phyloP scores from a whole-genome alignment of 2,329 filamentous ascomycete genomes.

The Chrysosphaeria jannelii region DNA sequence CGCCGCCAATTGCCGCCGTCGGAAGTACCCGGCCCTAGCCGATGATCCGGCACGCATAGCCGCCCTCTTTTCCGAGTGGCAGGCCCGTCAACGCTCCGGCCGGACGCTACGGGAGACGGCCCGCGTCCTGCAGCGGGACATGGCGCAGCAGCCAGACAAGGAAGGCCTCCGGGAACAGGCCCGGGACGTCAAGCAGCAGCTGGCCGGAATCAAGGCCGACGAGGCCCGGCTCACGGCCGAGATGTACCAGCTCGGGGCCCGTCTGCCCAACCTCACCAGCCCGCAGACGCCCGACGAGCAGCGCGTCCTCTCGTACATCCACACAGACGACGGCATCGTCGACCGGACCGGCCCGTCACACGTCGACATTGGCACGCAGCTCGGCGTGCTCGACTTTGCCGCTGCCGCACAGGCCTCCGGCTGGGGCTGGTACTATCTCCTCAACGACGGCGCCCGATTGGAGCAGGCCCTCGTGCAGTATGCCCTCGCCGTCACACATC shows the following conservation, averaged over 20 bases:
- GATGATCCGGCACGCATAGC: conserved; percentile 24
- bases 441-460: conserved; percentile 75
- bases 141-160: conserved; percentile 6
- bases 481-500: conserved; percentile 41
- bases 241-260: conserved; percentile 44
- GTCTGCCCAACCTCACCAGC: conserved; percentile 68
- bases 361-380: conserved; percentile 55
- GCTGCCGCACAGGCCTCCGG: conserved; percentile 55
- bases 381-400: conserved; percentile 78
- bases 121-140: conserved; percentile 25
- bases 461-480: conserved; percentile 85
- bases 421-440: conserved; percentile 94
- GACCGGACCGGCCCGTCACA: conserved; percentile 21
- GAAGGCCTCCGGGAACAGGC: conserved; percentile 28
- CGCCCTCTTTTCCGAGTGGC: conserved; percentile 23
- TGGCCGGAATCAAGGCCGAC: conserved; percentile 26
- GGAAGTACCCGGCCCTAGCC: conserved; percentile 41
- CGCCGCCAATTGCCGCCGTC: conserved; percentile 51
- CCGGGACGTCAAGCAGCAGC: conserved; percentile 27
- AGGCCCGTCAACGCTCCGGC: conserved; percentile 26
- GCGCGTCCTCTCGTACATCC: conserved; percentile 45
- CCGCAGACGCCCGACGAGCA: conserved; percentile 37
- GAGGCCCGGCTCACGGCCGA: conserved; percentile 29
- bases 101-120: conserved; percentile 31
- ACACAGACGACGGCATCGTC: conserved; percentile 29